Percentiles rank a stretch among this genome's conserved stretches.
phyloP scores from a whole-genome alignment of 805 yeast species.

The Nakazawaea populi region DNA sequence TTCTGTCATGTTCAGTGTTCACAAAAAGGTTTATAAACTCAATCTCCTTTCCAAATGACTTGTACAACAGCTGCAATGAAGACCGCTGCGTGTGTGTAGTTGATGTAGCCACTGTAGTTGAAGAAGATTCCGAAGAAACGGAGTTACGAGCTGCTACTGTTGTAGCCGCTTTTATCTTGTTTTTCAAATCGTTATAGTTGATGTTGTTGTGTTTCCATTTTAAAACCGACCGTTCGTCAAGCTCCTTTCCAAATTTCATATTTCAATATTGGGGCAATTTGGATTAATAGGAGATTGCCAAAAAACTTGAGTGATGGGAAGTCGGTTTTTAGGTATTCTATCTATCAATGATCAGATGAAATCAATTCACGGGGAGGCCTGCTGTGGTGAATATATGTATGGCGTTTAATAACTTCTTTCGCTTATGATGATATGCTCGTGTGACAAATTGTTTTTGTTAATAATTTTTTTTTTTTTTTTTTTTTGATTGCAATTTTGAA shows the following conservation, averaged over 20 bases:
- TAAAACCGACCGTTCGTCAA: conserved; percentile 70
- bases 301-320: too few relatives aligned
- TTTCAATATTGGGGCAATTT: too few relatives aligned
- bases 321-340: too few relatives aligned
- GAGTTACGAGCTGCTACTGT: conserved; percentile 12
- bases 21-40: conserved; percentile 60
- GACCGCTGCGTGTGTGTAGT: conserved; percentile 12
- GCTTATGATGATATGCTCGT: too few relatives aligned
- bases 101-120: neutral
- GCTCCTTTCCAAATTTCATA: conserved; percentile 82
- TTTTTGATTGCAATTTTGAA: too few relatives aligned
- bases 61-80: conserved; percentile 27
- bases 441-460: too few relatives aligned
- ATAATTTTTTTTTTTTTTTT: too few relatives aligned
- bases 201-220: conserved; percentile 85
- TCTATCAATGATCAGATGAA: too few relatives aligned
- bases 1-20: conserved; percentile 61
- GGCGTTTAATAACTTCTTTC: too few relatives aligned
- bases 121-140: conserved; percentile 6
- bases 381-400: too few relatives aligned
- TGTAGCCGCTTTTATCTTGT: conserved; percentile 56
- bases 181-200: conserved; percentile 75
- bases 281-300: too few relatives aligned
- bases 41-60: conserved; percentile 50
- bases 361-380: too few relatives aligned